These are phyloP conservation scores for Dothiorella sarmentorum DNA, from an alignment of 2,329 filamentous ascomycete genomes.

Conservation along the genomic window DNA sequence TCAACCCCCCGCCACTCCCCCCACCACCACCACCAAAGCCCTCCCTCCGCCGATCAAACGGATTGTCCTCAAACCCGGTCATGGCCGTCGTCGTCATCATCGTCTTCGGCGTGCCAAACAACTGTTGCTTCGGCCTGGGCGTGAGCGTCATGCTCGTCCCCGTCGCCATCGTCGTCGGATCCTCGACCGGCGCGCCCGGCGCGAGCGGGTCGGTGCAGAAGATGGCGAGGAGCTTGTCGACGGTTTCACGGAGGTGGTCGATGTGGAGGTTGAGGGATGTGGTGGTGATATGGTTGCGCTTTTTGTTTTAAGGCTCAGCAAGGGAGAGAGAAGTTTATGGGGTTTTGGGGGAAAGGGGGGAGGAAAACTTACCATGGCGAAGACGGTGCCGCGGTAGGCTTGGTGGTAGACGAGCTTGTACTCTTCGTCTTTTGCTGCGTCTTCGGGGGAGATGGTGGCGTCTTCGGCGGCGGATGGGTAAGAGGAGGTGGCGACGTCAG, in stretches of 20 bases:
- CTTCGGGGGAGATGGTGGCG: constrained; percentile 24
- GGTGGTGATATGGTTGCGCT: constrained; percentile 39
- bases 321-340: too few species aligned
- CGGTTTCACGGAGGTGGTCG: constrained; percentile 45
- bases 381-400: constrained; percentile 47
- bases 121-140: background rate
- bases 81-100: too few species aligned
- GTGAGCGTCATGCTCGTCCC: background rate
- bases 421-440: constrained; percentile 45
- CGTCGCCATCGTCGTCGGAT: background rate
- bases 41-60: background rate
- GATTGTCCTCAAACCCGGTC: background rate
- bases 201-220: constrained; percentile 44
- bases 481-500: too few species aligned
- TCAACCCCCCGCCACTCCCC: background rate
- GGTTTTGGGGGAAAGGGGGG: background rate
- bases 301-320: too few species aligned
- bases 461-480: too few species aligned
- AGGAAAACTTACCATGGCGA: constrained; percentile 40
- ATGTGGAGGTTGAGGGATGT: constrained; percentile 39
- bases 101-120: background rate
- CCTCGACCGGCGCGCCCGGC: background rate
- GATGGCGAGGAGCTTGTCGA: constrained; percentile 45
- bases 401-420: constrained; percentile 54
- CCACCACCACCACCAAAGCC: background rate